Percentiles rank a stretch among this genome's conserved stretches.
Conservation (phyloP, 345 rosid genomes). For the Lepidium aucheri region DNA sequence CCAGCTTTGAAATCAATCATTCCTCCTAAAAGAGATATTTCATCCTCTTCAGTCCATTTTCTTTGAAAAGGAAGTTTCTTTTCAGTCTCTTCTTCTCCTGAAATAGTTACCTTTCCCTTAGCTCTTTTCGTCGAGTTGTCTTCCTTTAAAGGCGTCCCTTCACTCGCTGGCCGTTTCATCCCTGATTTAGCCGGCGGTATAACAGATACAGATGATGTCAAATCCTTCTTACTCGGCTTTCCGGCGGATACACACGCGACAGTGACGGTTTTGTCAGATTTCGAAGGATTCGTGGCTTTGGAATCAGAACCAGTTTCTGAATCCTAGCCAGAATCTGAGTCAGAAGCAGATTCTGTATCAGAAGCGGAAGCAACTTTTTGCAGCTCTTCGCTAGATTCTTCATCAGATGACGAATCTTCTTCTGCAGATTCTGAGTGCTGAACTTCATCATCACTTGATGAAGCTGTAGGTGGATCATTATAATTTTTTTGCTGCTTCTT, state of each 20-base stretch:
- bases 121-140: not conserved
- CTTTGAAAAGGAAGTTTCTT: constrained; percentile 22
- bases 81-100: not conserved
- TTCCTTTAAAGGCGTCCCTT: not conserved
- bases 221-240: not conserved
- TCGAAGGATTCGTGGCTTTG: not conserved
- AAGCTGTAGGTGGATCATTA: too few species aligned
- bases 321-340: constrained; percentile 20
- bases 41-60: constrained; percentile 45
- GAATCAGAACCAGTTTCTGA: constrained; percentile 34
- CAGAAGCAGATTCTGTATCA: not conserved
- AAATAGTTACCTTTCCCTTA: not conserved
- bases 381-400: not conserved
- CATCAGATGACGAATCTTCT: too few species aligned
- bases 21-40: constrained; percentile 31
- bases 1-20: constrained; percentile 28
- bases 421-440: too few species aligned
- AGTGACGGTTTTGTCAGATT: constrained; percentile 11
- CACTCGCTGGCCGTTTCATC: constrained; percentile 13
- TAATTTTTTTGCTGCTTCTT: too few species aligned
- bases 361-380: not conserved
- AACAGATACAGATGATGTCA: not conserved
- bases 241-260: not conserved
- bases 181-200: constrained; percentile 15
- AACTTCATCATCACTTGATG: too few species aligned